Evolutionary conservation across 306 rosid genomes (phyloP).

Genomic region (Alnus rubra): DNA sequence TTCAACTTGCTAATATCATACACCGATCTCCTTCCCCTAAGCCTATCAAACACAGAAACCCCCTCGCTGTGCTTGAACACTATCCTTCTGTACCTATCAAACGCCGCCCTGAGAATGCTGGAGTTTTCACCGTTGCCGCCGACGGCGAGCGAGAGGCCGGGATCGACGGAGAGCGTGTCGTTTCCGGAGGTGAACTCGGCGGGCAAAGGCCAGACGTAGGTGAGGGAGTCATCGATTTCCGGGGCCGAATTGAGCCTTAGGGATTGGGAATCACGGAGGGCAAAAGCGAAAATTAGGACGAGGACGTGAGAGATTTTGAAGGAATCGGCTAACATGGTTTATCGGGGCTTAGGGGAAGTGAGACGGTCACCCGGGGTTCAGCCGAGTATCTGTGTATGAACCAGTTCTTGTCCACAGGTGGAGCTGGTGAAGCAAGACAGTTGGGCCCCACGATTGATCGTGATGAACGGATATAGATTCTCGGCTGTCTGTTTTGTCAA

Average conservation of each 20-base stretch:
- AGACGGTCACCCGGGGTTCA: neutral
- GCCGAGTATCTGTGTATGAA: neutral
- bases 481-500: too few species aligned
- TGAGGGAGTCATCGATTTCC: constrained; percentile 39
- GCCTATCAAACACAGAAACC: constrained; percentile 31
- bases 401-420: neutral
- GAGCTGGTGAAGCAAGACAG: neutral
- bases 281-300: constrained; percentile 24
- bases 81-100: constrained; percentile 71
- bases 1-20: constrained; percentile 55
- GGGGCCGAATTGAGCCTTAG: constrained; percentile 17
- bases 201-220: constrained; percentile 90
- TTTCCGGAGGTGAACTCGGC: constrained; percentile 59
- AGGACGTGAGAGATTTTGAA: constrained; percentile 12
- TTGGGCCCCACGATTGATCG: too few species aligned
- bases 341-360: too few species aligned
- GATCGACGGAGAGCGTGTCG: constrained; percentile 68
- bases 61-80: constrained; percentile 55
- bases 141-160: constrained; percentile 50
- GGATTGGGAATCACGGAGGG: constrained; percentile 33
- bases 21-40: constrained; percentile 31
- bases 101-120: constrained; percentile 48
- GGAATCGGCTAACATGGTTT: neutral
- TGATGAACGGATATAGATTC: too few species aligned
- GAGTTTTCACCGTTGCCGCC: constrained; percentile 54